phyloP scores from a whole-genome alignment of 768 basidiomycete genomes.

The Pleurotus tuoliensis region DNA sequence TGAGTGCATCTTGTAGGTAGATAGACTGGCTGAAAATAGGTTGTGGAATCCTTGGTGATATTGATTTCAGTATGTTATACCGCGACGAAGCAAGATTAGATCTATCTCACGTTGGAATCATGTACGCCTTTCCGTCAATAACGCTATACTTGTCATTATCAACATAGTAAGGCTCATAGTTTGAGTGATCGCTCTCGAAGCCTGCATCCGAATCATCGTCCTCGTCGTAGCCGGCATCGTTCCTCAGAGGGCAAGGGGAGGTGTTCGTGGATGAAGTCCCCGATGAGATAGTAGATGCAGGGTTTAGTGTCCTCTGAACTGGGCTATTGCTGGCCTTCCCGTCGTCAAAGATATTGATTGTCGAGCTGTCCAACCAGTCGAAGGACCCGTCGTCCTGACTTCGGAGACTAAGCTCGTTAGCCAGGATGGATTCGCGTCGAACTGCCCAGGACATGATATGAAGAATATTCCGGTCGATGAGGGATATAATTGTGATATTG shows the following conservation, averaged over 20 bases:
- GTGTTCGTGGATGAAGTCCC: background rate
- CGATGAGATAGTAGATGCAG: slow-evolving; percentile 4
- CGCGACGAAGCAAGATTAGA: background rate
- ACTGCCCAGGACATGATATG: background rate
- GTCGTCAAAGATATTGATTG: background rate
- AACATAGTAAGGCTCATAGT: background rate
- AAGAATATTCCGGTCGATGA: too few species aligned
- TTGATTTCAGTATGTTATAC: background rate
- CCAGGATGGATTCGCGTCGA: slow-evolving; percentile 2
- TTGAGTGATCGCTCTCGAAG: slow-evolving; percentile 2
- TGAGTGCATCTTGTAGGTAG: background rate
- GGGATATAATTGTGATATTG: too few species aligned
- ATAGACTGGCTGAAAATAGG: background rate
- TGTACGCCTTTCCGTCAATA: slow-evolving; percentile 1
- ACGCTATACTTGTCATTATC: slow-evolving; percentile 2
- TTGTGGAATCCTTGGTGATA: background rate
- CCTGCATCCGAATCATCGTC: background rate
- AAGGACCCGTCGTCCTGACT: slow-evolving; percentile 1
- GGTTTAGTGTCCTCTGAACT: background rate
- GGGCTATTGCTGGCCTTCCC: background rate
- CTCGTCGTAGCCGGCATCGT: slow-evolving; percentile 14
- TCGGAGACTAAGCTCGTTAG: background rate
- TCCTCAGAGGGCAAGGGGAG: background rate
- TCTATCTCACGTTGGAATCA: slow-evolving; percentile 4
- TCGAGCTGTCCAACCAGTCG: background rate